Conservation (phyloP, 140 eudicot species). For the Senecio squalidus region DNA sequence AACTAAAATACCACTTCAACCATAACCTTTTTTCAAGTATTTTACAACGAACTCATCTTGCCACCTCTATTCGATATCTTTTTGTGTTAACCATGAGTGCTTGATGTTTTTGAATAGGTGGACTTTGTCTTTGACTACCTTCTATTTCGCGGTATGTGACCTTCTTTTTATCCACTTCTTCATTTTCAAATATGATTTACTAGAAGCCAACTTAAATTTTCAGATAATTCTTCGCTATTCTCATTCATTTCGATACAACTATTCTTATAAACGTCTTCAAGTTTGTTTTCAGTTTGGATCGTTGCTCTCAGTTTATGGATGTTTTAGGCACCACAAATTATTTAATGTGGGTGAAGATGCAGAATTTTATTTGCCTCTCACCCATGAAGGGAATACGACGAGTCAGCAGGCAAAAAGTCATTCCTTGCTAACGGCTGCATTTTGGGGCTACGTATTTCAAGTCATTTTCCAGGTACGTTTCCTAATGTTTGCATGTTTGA, state of each 20-base stretch:
- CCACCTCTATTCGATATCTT: neutral
- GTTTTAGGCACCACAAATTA: constrained; percentile 36
- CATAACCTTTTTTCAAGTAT: constrained; percentile 10
- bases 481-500: neutral
- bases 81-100: constrained; percentile 3
- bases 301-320: constrained; percentile 60
- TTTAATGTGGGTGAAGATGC: constrained; percentile 19
- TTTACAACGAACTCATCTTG: neutral
- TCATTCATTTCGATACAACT: constrained; percentile 10
- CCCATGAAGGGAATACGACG: constrained; percentile 25
- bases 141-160: constrained; percentile 78
- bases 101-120: constrained; percentile 43
- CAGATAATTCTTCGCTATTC: neutral
- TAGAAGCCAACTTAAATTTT: neutral
- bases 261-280: constrained; percentile 16
- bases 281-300: constrained; percentile 55
- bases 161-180: constrained; percentile 1
- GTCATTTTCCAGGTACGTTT: constrained; percentile 22
- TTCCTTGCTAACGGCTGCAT: constrained; percentile 22
- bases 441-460: constrained; percentile 30
- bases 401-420: constrained; percentile 13
- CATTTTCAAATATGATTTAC: neutral
- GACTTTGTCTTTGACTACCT: constrained; percentile 66
- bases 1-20: neutral
- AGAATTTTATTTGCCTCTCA: constrained; percentile 31